phyloP scores from a whole-genome alignment of 192 early-diverging fungal species.

The Obelidium mucronatum region DNA sequence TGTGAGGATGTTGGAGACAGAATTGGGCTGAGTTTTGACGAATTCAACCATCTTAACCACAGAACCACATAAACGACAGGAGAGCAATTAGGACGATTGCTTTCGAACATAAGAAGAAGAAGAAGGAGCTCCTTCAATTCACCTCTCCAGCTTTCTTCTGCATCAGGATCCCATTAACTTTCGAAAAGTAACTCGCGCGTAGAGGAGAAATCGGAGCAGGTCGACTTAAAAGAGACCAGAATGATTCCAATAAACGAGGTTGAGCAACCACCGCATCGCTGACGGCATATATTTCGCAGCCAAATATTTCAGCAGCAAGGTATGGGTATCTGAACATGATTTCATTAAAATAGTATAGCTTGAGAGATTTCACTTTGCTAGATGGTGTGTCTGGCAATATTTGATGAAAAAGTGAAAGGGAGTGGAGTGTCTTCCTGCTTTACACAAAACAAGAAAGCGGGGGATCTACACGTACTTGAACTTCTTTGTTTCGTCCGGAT shows the following conservation, averaged over 20 bases:
- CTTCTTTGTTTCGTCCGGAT: constrained; percentile 80
- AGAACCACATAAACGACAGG: too few relatives aligned
- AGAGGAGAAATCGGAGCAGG: constrained; percentile 76
- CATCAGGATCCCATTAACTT: constrained; percentile 86
- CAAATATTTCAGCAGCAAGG: constrained; percentile 79
- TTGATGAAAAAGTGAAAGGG: too few relatives aligned
- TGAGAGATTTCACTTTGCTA: too few relatives aligned
- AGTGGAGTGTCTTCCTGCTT: too few relatives aligned
- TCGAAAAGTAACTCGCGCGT: constrained; percentile 90
- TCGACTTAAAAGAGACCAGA: constrained; percentile 87
- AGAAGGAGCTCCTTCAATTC: background rate
- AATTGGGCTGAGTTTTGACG: constrained; percentile 78
- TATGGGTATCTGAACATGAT: constrained; percentile 77
- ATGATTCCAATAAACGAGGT: constrained; percentile 74
- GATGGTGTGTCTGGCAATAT: too few relatives aligned
- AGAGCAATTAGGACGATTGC: background rate
- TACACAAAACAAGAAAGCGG: too few relatives aligned
- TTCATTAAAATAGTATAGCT: too few relatives aligned
- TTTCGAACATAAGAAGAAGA: background rate
- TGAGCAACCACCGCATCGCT: constrained; percentile 77
- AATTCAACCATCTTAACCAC: constrained; percentile 82
- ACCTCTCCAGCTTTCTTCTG: constrained; percentile 89
- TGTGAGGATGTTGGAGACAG: constrained; percentile 76
- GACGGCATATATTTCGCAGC: constrained; percentile 79
- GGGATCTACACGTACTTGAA: constrained; percentile 77